These are phyloP conservation scores for Oenanthe javanica DNA, from an alignment of 140 eudicot genomes.

Conservation along the genomic window DNA sequence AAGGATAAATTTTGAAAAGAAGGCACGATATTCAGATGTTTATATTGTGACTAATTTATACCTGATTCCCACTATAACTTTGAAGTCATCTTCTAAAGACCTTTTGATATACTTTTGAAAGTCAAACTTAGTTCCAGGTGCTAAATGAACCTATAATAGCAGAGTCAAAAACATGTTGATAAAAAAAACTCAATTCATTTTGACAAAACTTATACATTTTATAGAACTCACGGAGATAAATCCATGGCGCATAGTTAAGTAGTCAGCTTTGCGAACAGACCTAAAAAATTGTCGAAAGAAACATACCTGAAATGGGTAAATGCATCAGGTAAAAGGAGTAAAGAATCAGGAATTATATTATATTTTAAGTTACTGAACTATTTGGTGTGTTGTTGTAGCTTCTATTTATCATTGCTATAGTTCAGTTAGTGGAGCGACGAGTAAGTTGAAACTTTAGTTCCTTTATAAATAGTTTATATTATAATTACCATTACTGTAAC, in stretches of 20 bases:
- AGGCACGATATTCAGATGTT: neutral
- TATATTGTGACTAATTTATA: conserved; percentile 11
- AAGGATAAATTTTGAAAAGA: neutral
- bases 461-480: neutral
- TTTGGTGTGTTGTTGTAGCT: neutral
- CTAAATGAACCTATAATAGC: conserved; percentile 50
- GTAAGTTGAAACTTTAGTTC: neutral
- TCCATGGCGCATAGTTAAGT: conserved; percentile 79
- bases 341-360: neutral
- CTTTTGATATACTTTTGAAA: conserved; percentile 76
- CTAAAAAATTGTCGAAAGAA: conserved; percentile 68
- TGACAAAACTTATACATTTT: neutral
- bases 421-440: neutral
- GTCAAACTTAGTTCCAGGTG: conserved; percentile 74
- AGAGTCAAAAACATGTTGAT: too few species aligned
- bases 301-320: conserved; percentile 43
- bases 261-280: conserved; percentile 73
- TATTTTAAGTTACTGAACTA: neutral
- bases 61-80: conserved; percentile 73
- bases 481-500: neutral
- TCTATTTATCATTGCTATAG: neutral
- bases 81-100: conserved; percentile 78
- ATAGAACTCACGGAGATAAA: conserved; percentile 61
- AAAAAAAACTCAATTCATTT: neutral
- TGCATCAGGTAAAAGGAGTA: neutral